These are phyloP conservation scores for Kwoniella bestiolae DNA, from an alignment of 768 basidiomycete genomes.

Conservation along the genomic window DNA sequence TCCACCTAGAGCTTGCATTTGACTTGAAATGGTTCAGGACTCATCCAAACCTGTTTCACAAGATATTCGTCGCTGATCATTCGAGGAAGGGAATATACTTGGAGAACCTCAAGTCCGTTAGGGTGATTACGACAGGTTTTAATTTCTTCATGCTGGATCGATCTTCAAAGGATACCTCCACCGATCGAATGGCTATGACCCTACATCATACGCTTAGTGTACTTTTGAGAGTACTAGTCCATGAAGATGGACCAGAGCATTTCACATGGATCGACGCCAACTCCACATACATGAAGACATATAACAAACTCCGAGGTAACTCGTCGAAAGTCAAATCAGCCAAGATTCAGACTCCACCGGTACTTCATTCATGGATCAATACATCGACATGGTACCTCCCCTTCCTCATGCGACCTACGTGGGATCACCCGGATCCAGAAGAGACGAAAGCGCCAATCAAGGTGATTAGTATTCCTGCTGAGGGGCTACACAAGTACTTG, in stretches of 20 bases:
- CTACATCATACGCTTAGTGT: background rate
- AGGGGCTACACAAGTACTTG: slow-evolving; percentile 2
- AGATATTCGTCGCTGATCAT: background rate
- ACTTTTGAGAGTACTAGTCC: background rate
- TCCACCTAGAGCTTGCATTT: background rate
- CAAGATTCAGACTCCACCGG: background rate
- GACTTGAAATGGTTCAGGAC: background rate
- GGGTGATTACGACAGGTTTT: background rate
- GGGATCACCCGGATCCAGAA: background rate
- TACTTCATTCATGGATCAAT: background rate
- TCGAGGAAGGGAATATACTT: background rate
- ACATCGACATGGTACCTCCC: background rate
- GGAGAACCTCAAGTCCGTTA: background rate
- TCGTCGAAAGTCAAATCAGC: background rate
- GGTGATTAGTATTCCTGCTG: background rate
- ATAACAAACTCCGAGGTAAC: background rate
- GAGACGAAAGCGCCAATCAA: background rate
- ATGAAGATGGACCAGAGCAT: background rate
- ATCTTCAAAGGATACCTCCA: background rate
- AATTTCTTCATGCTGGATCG: background rate
- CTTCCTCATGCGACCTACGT: slow-evolving; percentile 6
- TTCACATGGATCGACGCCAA: background rate
- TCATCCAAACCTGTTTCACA: background rate
- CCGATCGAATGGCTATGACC: background rate
- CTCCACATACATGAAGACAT: background rate